phyloP scores from a whole-genome alignment of 1,284 basidiomycete genomes.

The Psilocybe mexicana region DNA sequence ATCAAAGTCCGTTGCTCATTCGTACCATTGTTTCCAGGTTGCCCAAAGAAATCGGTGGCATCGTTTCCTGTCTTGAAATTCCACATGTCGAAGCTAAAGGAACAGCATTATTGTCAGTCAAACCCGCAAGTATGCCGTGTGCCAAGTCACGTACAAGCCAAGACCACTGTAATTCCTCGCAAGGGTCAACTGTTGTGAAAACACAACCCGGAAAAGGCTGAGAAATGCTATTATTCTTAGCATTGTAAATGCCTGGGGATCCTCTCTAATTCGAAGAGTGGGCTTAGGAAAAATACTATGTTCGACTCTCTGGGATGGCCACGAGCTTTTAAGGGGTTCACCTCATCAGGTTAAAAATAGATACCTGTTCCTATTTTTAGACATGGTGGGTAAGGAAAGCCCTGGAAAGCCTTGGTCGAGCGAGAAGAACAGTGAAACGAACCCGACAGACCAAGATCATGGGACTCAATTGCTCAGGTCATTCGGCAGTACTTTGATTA shows the following conservation, averaged over 20 bases:
- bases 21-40: not conserved
- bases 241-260: not conserved
- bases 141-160: not conserved
- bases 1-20: not conserved
- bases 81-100: slow-evolving; percentile 4
- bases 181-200: not conserved
- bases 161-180: not conserved
- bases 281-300: too few species aligned
- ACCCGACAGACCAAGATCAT: too few species aligned
- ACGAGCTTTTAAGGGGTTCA: too few species aligned
- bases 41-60: not conserved
- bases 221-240: not conserved
- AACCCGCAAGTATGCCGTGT: not conserved
- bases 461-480: too few species aligned
- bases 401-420: too few species aligned
- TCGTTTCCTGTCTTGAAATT: slow-evolving; percentile 2
- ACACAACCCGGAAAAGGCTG: not conserved
- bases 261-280: too few species aligned
- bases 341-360: too few species aligned
- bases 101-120: not conserved
- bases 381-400: too few species aligned
- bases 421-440: too few species aligned
- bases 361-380: too few species aligned
- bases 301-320: too few species aligned
- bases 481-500: too few species aligned